Base-by-base conservation (phyloP, 805 yeast species). In the Lachancea meyersii region DNA sequence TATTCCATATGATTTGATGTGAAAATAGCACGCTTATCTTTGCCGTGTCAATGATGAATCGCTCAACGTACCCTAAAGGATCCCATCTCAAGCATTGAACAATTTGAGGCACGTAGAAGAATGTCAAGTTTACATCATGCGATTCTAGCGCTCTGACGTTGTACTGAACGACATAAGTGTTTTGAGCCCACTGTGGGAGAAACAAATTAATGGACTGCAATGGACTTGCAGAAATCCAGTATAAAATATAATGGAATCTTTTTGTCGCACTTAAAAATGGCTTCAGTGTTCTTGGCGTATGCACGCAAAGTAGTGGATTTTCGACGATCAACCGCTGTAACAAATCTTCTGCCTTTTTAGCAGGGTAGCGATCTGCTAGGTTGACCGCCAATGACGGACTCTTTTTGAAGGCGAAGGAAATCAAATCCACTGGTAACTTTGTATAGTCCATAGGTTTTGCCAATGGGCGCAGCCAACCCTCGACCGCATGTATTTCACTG, bases 1-100 rank as follows among this genome's bases (percentile, higher is more conserved):
- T 87, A 57, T 93, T 93, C 99, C 99, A 93, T 43, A 93, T 87
- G 50, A 93, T 89, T 64, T 93, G 99, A 63, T 93, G 99, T 0
- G 97, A 89, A 71, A 93, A 93, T 48, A 91, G 69, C 51, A 86
- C 94, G 21, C 93, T 82, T 11, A 88, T 86, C 57, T 83, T 80
- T 1, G 95, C 97, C 1, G 97, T 86, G 60, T 93, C 97, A 43
- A 91, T 67, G 49, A 93, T 88, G 58, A 85, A 86, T 52, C 87
- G 75, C 53, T 86, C 87, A 35, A 91, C 94, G 54, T 87, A 89
- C 1, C 97, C 97, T 35, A 76, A 69, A 9, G 64, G 64, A 60
- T 93, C 98, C 60, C 81, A 82, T 49, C 97, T 75, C 52, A 93
- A 71, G 49, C 86, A 75, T 65, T 93, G 99, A 17, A 93, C 98